Evolutionary conservation across 768 basidiomycete genomes (phyloP), one percentile per base, ranked within the genome.

Genomic region (Pulveroboletus sp.): DNA sequence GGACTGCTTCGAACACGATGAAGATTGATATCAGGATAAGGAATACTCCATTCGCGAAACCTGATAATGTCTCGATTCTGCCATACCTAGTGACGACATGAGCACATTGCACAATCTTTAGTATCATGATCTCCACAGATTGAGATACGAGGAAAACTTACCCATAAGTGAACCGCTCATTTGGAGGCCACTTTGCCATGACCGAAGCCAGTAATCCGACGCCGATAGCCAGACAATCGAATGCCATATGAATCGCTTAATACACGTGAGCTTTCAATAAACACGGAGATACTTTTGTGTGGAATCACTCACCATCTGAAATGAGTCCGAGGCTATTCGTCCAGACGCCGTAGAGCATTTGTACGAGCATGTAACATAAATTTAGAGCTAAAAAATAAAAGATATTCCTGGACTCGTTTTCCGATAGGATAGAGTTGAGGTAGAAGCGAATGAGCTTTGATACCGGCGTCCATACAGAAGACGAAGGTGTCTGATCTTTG

Each of bases 171-270:
- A 92, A 99, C 32, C 83, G 76, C 59, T 89, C 87, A 70, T 98
- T 93, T 0, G 93, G 89, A 35, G 91, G 86, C 96, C 96, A 98
- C 10, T 88, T 94, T 2, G 95, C 93, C 88, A 98, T 98, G 6
- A 99, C 89, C 8, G 91, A 94, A 6, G 96, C 96, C 49, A 96
- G 83, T 3, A 99, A 77, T 2, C 96, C 96, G 46, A 99, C 90
- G 0, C 83, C 93, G 45, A 99, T 92, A 1, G 95, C 95, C 80
- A 97, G 83, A 63, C 96, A 98, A 70, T 99, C 96, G 59, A 99
- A 99, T 10, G 93, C 91, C 96, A 98, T 99, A 64, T 99, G 96
- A 33, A 99, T 98, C 18, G 96, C 95, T 98, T 57, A 24, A 44
- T n/a, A 38, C 39, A 17, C 15, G 30, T 15, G 6, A 49, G 43